Percentiles rank a stretch among this genome's conserved stretches.
phyloP scores from a whole-genome alignment of 352 stramenopile species.

The Thalassiosira hispida region DNA sequence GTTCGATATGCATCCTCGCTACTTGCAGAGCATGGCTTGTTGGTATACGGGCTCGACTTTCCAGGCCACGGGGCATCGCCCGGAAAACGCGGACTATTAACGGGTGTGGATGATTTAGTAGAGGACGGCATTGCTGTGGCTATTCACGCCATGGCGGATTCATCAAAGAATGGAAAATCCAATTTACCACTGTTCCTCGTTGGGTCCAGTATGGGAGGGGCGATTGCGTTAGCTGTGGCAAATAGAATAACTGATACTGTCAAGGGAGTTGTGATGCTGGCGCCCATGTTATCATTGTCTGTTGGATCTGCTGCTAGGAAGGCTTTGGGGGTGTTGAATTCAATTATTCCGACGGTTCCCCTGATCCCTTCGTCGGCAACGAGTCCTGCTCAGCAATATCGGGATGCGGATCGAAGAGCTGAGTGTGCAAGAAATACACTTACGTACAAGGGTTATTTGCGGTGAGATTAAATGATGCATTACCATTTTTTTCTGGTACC shows the following conservation, averaged over 20 bases:
- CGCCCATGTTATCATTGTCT: constrained; percentile 77
- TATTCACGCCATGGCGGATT: constrained; percentile 46
- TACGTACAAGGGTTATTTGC: constrained; percentile 48
- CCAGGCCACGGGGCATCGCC: constrained; percentile 71
- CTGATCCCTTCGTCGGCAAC: constrained; percentile 72
- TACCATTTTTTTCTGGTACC: not conserved
- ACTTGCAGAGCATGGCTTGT: constrained; percentile 59
- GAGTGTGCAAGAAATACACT: constrained; percentile 74
- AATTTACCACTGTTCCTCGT: constrained; percentile 65
- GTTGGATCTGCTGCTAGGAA: constrained; percentile 50
- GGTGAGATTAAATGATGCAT: constrained; percentile 17
- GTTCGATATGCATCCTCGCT: constrained; percentile 75
- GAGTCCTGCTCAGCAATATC: constrained; percentile 72
- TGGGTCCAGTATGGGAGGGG: constrained; percentile 78
- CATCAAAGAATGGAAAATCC: constrained; percentile 6
- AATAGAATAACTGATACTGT: constrained; percentile 30
- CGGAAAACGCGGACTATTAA: constrained; percentile 68
- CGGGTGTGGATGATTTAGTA: constrained; percentile 63
- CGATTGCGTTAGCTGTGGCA: constrained; percentile 73
- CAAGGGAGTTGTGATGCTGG: constrained; percentile 68
- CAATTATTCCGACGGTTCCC: constrained; percentile 47
- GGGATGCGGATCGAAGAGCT: constrained; percentile 63
- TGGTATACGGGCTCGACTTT: constrained; percentile 71
- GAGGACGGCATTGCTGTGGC: constrained; percentile 63
- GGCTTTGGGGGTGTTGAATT: constrained; percentile 48